These are phyloP conservation scores for Penicillium antarcticum DNA, from an alignment of 495 filamentous ascomycete species.

Conservation along the genomic window DNA sequence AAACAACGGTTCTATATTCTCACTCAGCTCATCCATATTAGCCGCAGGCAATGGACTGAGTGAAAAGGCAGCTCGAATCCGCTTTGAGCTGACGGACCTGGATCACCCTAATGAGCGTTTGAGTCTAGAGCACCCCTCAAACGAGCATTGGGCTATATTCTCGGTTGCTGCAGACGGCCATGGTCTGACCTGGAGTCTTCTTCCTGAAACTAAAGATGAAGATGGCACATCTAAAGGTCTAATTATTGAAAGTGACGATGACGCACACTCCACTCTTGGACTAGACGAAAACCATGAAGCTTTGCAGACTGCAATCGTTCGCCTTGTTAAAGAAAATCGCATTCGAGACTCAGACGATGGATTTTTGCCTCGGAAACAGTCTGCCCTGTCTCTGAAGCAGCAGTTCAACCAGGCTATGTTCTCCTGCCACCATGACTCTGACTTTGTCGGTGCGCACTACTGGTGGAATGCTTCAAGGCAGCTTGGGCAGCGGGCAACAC, in stretches of 20 bases:
- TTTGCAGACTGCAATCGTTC: conserved; percentile 75
- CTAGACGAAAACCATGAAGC: conserved; percentile 80
- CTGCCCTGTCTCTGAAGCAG: conserved; percentile 29
- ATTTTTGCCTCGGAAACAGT: not conserved
- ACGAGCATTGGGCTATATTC: conserved; percentile 55
- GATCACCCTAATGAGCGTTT: conserved; percentile 32
- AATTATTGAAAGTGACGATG: conserved; percentile 43
- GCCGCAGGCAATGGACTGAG: conserved; percentile 20
- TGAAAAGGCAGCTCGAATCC: conserved; percentile 40
- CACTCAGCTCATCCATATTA: conserved; percentile 24
- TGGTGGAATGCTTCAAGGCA: conserved; percentile 48
- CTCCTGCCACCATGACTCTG: conserved; percentile 34
- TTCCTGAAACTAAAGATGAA: conserved; percentile 24
- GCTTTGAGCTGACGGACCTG: conserved; percentile 42
- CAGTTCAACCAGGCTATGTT: conserved; percentile 41
- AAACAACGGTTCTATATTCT: conserved; percentile 22
- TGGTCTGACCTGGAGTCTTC: conserved; percentile 66
- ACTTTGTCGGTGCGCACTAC: conserved; percentile 48
- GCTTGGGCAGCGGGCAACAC: conserved; percentile 26
- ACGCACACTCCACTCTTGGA: conserved; percentile 61
- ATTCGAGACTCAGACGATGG: conserved; percentile 34
- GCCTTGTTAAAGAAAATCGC: conserved; percentile 77
- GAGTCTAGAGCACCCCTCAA: conserved; percentile 37
- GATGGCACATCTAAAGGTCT: conserved; percentile 10
- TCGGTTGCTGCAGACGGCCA: conserved; percentile 72